Conservation (phyloP, 495 filamentous ascomycete genomes). For the Podospora conica region DNA sequence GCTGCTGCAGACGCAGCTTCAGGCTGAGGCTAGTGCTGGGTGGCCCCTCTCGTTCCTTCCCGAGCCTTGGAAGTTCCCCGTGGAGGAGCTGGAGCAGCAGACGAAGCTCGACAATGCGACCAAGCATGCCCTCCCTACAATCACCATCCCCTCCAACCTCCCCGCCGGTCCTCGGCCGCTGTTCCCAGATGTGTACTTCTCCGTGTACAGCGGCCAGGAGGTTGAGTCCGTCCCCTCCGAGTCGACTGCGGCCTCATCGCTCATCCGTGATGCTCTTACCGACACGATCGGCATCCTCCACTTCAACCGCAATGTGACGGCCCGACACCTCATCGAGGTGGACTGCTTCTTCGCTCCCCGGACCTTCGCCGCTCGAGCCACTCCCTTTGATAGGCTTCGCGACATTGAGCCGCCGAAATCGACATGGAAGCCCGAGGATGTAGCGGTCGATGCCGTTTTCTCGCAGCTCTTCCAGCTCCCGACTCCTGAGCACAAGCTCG, state of each 20-base stretch:
- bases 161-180: conserved; percentile 65
- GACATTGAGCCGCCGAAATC: conserved; percentile 65
- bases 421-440: conserved; percentile 97
- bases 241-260: conserved; percentile 65
- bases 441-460: conserved; percentile 94
- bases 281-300: conserved; percentile 94
- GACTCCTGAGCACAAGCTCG: conserved; percentile 81
- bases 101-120: conserved; percentile 51
- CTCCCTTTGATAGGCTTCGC: conserved; percentile 79
- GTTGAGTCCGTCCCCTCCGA: conserved; percentile 83
- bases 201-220: conserved; percentile 83
- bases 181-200: conserved; percentile 90
- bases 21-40: conserved; percentile 56
- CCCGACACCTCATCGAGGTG: conserved; percentile 85
- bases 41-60: conserved; percentile 81
- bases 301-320: conserved; percentile 81
- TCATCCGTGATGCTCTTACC: conserved; percentile 78
- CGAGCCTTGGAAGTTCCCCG: conserved; percentile 67
- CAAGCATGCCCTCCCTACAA: conserved; percentile 69
- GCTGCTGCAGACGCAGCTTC: conserved; percentile 79
- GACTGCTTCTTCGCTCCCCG: conserved; percentile 87
- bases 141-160: conserved; percentile 69
- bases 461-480: conserved; percentile 89
- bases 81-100: conserved; percentile 42
- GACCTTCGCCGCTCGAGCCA: conserved; percentile 89